phyloP scores from a whole-genome alignment of 2,329 filamentous ascomycete genomes.

The Basipetospora chlamydospora region DNA sequence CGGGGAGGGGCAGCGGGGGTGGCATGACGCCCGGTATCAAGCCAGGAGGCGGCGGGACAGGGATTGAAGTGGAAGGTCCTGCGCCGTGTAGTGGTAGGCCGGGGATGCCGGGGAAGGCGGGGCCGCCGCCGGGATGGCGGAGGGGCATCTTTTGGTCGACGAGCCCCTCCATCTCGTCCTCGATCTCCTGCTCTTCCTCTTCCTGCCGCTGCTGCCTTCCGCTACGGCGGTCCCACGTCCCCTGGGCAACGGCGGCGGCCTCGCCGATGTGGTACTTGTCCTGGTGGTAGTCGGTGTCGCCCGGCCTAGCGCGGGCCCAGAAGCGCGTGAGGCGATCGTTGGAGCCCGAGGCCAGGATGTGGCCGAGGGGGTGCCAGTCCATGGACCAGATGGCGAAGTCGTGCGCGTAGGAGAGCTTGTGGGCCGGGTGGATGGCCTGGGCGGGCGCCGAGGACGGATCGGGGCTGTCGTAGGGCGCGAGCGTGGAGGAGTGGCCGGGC shows the following conservation, averaged over 20 bases:
- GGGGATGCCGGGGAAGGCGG: constrained; percentile 43
- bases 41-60: constrained; percentile 18
- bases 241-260: constrained; percentile 79
- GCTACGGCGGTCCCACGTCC: constrained; percentile 79
- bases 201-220: constrained; percentile 69
- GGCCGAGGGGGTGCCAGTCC: constrained; percentile 93
- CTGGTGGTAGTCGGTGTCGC: constrained; percentile 70
- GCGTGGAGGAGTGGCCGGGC: constrained; percentile 50
- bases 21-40: constrained; percentile 35
- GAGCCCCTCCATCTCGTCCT: constrained; percentile 85
- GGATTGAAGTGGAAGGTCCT: neutral
- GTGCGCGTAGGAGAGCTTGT: constrained; percentile 76
- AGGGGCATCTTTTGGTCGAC: constrained; percentile 77
- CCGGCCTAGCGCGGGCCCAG: constrained; percentile 83
- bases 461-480: constrained; percentile 72
- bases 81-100: constrained; percentile 34
- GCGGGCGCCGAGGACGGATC: constrained; percentile 68
- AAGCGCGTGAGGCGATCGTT: constrained; percentile 96
- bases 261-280: constrained; percentile 95
- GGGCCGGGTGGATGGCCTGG: constrained; percentile 85
- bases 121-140: constrained; percentile 23
- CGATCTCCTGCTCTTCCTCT: constrained; percentile 83
- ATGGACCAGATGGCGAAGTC: constrained; percentile 95
- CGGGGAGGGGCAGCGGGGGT: constrained; percentile 39
- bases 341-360: constrained; percentile 87